Evolutionary conservation across 768 basidiomycete species (phyloP).

Genomic region (Suillus discolor): DNA sequence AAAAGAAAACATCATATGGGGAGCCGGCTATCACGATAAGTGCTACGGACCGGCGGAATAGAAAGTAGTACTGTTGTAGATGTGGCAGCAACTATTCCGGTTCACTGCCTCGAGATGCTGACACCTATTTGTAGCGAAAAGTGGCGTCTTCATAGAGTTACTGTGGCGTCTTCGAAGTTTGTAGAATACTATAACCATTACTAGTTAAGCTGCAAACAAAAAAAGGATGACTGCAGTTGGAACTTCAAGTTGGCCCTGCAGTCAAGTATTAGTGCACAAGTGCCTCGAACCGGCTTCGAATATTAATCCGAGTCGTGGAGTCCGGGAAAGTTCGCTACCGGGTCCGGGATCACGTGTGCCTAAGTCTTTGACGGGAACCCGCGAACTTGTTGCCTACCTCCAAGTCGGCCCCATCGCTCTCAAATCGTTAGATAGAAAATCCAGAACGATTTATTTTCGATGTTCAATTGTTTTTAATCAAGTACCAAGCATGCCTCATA

Average conservation of each 20-base stretch:
- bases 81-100: not conserved
- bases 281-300: too few relatives aligned
- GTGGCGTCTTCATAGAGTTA: not conserved
- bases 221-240: not conserved
- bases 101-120: not conserved
- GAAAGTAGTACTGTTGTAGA: not conserved
- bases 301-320: too few relatives aligned
- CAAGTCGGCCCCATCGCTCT: too few relatives aligned
- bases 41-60: not conserved
- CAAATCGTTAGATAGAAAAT: too few relatives aligned
- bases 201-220: not conserved
- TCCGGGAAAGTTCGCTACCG: too few relatives aligned
- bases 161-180: not conserved
- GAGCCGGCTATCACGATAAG: not conserved
- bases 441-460: too few relatives aligned
- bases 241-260: not conserved
- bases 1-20: not conserved
- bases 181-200: not conserved
- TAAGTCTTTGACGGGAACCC: too few relatives aligned
- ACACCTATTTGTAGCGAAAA: conserved; percentile 47
- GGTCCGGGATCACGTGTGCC: too few relatives aligned
- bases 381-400: too few relatives aligned
- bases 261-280: too few relatives aligned
- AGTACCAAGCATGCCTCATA: too few relatives aligned
- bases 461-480: too few relatives aligned